Percentiles rank a stretch among this genome's conserved stretches.
phyloP scores from a whole-genome alignment of 805 yeast genomes.

The Kuraishia ogatae region DNA sequence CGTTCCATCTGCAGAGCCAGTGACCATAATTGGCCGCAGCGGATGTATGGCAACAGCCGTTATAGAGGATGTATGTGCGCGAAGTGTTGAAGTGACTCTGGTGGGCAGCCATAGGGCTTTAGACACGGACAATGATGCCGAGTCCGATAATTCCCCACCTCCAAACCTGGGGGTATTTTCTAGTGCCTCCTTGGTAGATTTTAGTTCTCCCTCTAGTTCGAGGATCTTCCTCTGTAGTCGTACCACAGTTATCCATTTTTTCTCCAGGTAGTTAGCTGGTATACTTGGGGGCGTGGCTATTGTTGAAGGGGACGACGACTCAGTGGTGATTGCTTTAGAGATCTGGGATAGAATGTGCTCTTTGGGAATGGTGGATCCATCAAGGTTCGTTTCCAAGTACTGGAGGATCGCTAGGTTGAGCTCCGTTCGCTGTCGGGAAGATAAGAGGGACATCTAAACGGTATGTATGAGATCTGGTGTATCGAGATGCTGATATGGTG shows the following conservation, averaged over 20 bases:
- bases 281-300: slow-evolving; percentile 5
- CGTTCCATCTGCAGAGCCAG: slow-evolving; percentile 67
- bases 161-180: slow-evolving; percentile 15
- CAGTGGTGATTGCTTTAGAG: background rate
- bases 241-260: slow-evolving; percentile 83
- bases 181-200: slow-evolving; percentile 36
- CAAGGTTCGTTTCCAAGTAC: slow-evolving; percentile 14
- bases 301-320: background rate
- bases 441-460: slow-evolving; percentile 11
- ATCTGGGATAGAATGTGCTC: background rate
- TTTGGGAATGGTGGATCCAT: background rate
- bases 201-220: slow-evolving; percentile 56
- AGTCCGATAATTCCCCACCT: slow-evolving; percentile 13
- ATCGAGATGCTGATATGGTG: too few species aligned
- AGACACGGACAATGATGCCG: background rate
- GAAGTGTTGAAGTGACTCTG: slow-evolving; percentile 14
- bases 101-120: background rate
- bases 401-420: slow-evolving; percentile 27
- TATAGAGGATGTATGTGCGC: slow-evolving; percentile 53
- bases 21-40: slow-evolving; percentile 49
- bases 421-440: slow-evolving; percentile 25
- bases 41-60: slow-evolving; percentile 70
- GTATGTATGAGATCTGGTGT: background rate
- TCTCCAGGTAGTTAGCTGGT: slow-evolving; percentile 37
- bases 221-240: slow-evolving; percentile 67